Base-by-base conservation (phyloP, 2,329 filamentous ascomycete species). In the Colletotrichum chlorophyti region DNA sequence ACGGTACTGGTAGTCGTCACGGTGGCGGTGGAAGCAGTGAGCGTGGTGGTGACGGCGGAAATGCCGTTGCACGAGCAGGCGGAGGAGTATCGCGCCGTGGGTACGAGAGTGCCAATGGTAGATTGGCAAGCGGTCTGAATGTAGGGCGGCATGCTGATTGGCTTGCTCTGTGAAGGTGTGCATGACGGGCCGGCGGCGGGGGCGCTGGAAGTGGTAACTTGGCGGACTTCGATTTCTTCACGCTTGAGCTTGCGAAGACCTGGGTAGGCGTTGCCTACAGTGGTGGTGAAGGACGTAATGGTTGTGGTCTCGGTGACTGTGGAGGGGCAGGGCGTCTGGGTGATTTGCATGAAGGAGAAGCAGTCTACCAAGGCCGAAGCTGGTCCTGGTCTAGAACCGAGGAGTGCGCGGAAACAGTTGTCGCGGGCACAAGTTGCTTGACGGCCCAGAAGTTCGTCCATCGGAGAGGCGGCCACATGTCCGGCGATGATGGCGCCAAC, bases 41-140 rank as follows among this genome's bases (percentile, higher is more conserved):
- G 74, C 5, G 75, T 77, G 53, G 68, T 71, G 17, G 72, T 68
- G n/a, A 65, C 54, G 32, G 68, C 69, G 27, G 74, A 76, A 65
- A 79, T 69, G 48, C 76, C 75, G 68, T 71, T 78, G 72, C 76
- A 79, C 49, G 68, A 69, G 72, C 76, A 79, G 48, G 72, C 76
- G 27, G 75, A 74, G 21, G 74, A 67, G 68, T 76, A 79, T 34
- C 50, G 50, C 17, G 50, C 50, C 41, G 50, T 47, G 17, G 50
- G 50, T 10, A 14, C 50, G 14, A 53, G 50, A 12, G 50, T 38
- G 6, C 50, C 50, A n/a, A 53, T 23, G 17, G 50, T 53, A 14
- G 15, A 9, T 3, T 53, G 23, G 41, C 50, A 53, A 3, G 23
- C 51, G 14, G 41, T 40, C 26, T 48, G 23, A 9, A 47, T 37